Evolutionary conservation across 2,329 filamentous ascomycete genomes (phyloP), one percentile per base, ranked within the genome.

Genomic region (Aureobasidium vineae): DNA sequence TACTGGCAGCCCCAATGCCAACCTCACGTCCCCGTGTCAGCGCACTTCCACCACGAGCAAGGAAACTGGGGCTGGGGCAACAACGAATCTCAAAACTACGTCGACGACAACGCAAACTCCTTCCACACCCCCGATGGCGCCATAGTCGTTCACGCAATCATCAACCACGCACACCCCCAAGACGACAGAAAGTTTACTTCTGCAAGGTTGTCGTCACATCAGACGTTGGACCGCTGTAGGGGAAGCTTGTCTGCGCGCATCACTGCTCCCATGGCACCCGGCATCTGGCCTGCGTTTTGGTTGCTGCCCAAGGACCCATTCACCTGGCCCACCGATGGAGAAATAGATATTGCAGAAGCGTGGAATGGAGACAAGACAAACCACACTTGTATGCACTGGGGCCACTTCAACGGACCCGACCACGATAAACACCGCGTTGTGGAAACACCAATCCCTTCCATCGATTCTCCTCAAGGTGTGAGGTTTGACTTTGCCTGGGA

Each of bases 241-340:
- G 85, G 85, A 33, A 84, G 81, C 57, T 73, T 87, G 49, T 80
- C 80, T 2, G 84, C 82, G 1, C 79, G 80, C 1, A 79, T 86
- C 13, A 76, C 78, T 0, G 79, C 83, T 0, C 85, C 85, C 0
- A 83, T 81, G 63, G 85, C 85, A 0, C 72, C 77, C 2, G 85
- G 85, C 4, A 82, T 87, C 54, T 87, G 85, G 85, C 85, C 85
- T 0, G 85, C 85, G 0, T 86, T 86, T 71, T 87, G 85, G 85
- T 79, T 87, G 63, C 76, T 87, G 6, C 85, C 85, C 0, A 74
- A 79, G 38, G 83, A 87, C 69, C 85, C 85, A 0, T 87, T 86
- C 70, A 74, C 75, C 0, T 87, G 85, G 85, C 85, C 85, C 0
- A 79, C 75, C 0, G 85, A 87, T 68, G 85, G 85, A 65, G 85